Percentiles rank a stretch among this genome's conserved stretches.
These are phyloP conservation scores for Chamaecrista fasciculata DNA, from an alignment of 306 rosid species.

Conservation along the genomic window DNA sequence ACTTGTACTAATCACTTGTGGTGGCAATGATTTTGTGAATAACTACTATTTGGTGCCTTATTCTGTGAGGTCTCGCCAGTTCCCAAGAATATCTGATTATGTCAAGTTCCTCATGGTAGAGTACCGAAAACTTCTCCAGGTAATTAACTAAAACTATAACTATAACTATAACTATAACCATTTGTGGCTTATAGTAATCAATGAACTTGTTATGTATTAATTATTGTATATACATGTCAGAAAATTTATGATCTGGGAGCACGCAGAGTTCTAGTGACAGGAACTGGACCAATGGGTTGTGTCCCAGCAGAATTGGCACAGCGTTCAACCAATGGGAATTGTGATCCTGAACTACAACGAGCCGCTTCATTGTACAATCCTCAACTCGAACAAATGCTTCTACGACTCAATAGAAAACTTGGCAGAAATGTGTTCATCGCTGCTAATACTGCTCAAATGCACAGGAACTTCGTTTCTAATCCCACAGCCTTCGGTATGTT, in stretches of 20 bases:
- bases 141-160: neutral
- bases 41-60: slow-evolving; percentile 60
- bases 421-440: slow-evolving; percentile 55
- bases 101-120: slow-evolving; percentile 61
- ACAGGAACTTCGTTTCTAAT: slow-evolving; percentile 46
- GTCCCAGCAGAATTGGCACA: slow-evolving; percentile 72
- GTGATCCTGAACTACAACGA: slow-evolving; percentile 61
- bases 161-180: too few relatives aligned
- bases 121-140: slow-evolving; percentile 56
- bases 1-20: slow-evolving; percentile 56
- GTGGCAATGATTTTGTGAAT: slow-evolving; percentile 78
- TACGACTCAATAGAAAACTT: slow-evolving; percentile 49
- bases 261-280: slow-evolving; percentile 68
- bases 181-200: too few relatives aligned
- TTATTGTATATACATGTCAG: too few relatives aligned
- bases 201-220: too few relatives aligned
- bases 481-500: slow-evolving; percentile 69
- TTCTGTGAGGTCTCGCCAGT: slow-evolving; percentile 64
- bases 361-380: slow-evolving; percentile 70
- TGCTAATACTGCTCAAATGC: slow-evolving; percentile 52
- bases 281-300: slow-evolving; percentile 75
- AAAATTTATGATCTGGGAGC: slow-evolving; percentile 57
- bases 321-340: slow-evolving; percentile 51
- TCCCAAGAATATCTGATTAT: slow-evolving; percentile 47
- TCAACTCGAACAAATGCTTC: slow-evolving; percentile 55